Evolutionary conservation across 73 alveolate species (phyloP).

Genomic region (Paramecium octaurelia): DNA sequence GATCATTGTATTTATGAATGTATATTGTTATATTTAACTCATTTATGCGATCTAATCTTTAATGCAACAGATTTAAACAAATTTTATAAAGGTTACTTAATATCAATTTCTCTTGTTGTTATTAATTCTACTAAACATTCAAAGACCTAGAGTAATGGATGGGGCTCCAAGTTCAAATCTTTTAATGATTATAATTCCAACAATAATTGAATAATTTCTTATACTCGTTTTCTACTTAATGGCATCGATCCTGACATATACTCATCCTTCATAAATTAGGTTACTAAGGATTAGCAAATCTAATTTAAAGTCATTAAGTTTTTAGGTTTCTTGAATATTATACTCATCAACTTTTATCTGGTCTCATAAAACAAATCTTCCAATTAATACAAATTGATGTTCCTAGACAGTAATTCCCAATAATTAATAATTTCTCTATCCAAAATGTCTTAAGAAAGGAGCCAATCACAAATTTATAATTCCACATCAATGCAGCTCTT

Average conservation of each 20-base stretch:
- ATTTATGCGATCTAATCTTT: not conserved
- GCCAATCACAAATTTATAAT: slow-evolving; percentile 11
- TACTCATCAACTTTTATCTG: not conserved
- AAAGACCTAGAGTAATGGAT: slow-evolving; percentile 20
- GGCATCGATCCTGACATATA: slow-evolving; percentile 42
- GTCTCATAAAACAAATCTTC: slow-evolving; percentile 33
- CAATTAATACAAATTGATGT: not conserved
- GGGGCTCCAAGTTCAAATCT: not conserved
- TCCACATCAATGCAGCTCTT: slow-evolving; percentile 38
- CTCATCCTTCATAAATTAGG: slow-evolving; percentile 17
- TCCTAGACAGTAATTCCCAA: slow-evolving; percentile 10
- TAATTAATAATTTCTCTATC: not conserved
- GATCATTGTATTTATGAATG: not conserved
- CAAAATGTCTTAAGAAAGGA: not conserved
- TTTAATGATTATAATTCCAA: slow-evolving; percentile 22
- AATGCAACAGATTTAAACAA: slow-evolving; percentile 11
- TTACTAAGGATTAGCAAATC: not conserved
- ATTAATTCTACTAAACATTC: slow-evolving; percentile 35
- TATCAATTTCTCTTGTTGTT: slow-evolving; percentile 41
- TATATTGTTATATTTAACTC: not conserved
- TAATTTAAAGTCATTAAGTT: not conserved
- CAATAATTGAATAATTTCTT: not conserved
- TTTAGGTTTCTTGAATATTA: not conserved
- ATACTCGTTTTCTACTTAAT: slow-evolving; percentile 32
- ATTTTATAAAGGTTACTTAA: slow-evolving; percentile 28